Base-by-base conservation (phyloP, 805 yeast genomes). In the Barnettozyma botsteinii region DNA sequence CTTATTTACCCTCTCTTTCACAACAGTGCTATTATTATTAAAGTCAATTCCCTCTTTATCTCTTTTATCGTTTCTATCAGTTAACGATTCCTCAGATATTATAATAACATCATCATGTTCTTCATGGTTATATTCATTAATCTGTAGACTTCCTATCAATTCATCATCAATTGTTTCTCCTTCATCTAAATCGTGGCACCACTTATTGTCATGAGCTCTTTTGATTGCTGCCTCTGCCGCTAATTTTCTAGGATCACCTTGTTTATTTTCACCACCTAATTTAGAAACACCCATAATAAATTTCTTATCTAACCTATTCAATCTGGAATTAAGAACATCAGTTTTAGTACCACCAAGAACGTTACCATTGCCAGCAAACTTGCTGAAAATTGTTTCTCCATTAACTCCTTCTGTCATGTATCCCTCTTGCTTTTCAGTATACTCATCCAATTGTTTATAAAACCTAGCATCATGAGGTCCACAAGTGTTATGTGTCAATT, bases 381-480 rank as follows among this genome's bases (percentile, higher is more conserved):
- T 33, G 27, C 33, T 32, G 7, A 22, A 18, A 11, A 33, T 18
- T 19, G 22, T 30, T 18, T 31, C 37, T 6, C 48, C 49, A 14
- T 39, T 31, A 2, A 37, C 29, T 0, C 72, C 70, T 22, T 64
- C 62, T 29, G 61, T 43, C 47, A 69, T 71, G 31, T 72, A 53
- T 8, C 65, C 62, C 38, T 67, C 68, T 51, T 63, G 45, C 33
- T 48, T 52, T 2, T 28, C 33, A 5, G 33, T 74, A 30, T 84
- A 65, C 43, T 73, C 77, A 40, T 84, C 91, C 47, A 87, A 59
- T 37, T 71, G 70, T 37, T 64, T 64, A 56, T 85, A 85, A 55
- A 91, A 91, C 43, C 62, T 62, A 3, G 64, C 72, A 63, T 91
- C 82, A 56, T 91, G 98, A 0, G 95, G 84, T 0, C 96, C 96